phyloP scores from a whole-genome alignment of 2,329 filamentous ascomycete genomes.

The Mycosphaerella sp. region DNA sequence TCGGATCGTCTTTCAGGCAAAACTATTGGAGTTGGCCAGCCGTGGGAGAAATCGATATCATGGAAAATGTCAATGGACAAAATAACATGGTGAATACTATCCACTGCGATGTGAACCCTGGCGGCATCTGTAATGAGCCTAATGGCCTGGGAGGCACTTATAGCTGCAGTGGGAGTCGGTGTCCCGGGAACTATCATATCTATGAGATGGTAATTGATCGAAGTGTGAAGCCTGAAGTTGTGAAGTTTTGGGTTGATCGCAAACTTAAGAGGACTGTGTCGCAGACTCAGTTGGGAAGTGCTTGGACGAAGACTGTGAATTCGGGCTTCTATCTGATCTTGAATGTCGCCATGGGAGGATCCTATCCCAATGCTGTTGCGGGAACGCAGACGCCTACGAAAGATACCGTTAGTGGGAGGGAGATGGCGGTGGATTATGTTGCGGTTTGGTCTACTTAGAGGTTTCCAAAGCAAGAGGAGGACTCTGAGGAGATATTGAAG shows the following conservation, averaged over 20 bases:
- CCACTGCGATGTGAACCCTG: conserved; percentile 31
- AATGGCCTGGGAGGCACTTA: conserved; percentile 22
- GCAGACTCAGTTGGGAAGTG: conserved; percentile 20
- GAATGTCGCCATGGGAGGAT: conserved; percentile 31
- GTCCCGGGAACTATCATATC: conserved; percentile 29
- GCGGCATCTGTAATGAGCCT: conserved; percentile 31
- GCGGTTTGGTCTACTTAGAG: conserved; percentile 21
- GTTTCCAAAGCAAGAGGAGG: background rate
- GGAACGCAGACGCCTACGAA: conserved; percentile 26
- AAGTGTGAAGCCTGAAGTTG: conserved; percentile 17
- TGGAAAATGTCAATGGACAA: conserved; percentile 31
- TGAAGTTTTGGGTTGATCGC: conserved; percentile 29
- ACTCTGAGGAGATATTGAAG: background rate
- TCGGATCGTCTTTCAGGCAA: conserved; percentile 20
- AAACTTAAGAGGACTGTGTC: conserved; percentile 21
- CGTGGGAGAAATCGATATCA: conserved; percentile 31
- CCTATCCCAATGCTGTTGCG: conserved; percentile 27
- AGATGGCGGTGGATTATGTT: conserved; percentile 25
- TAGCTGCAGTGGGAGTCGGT: conserved; percentile 14
- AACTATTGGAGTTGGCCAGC: conserved; percentile 27
- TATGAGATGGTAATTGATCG: conserved; percentile 32
- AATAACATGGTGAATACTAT: conserved; percentile 22
- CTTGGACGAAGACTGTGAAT: conserved; percentile 27
- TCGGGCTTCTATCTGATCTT: conserved; percentile 28
- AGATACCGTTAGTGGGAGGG: conserved; percentile 15